Base-by-base conservation (phyloP, 768 basidiomycete genomes). In the Lyophyllum shimeji region DNA sequence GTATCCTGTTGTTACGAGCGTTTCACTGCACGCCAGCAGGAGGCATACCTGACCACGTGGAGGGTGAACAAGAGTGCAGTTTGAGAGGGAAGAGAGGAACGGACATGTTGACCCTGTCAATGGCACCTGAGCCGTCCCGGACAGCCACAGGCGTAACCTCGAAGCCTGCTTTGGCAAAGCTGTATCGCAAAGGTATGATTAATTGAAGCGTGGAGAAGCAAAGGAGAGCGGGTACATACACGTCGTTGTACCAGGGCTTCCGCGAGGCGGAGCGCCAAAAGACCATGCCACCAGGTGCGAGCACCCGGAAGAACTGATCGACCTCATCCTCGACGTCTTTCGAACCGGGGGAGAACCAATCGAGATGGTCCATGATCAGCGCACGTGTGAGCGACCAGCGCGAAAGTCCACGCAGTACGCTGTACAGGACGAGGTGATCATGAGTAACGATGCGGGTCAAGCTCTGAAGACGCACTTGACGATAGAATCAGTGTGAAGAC, bases 81-180 rank as follows among this genome's bases (percentile, higher is more conserved):
- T 33, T 18, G 34, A 25, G 12, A 17, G 39, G 11, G 49, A 21
- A 47, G 44, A 29, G 3, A n/a, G n/a, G n/a, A 3, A 67, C 82
- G 51, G 62, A 85, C 87, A 89, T 89, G 64, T 89, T 89, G 29
- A 89, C 87, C 55, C 82, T 71, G 67, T 89, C 87, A 50, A 90
- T 77, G 3, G 84, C 80, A 5, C 71, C 67, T 0, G 72, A 63
- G 1, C 83, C 81, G 60, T 78, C 71, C 52, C 88, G 73, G 55
- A 85, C 74, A 18, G 77, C 78, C 13, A 88, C 70, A 8, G 81
- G 70, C 24, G 72, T 65, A 20, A 87, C 80, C 6, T 69, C 66
- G 70, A 87, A 88, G 0, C 84, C 85, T 4, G 72, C 71, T 34
- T 72, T 66, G 57, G 73, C 71, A 63, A 87, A 87, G 18, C 81